These are phyloP conservation scores for Colletotrichum sp. DNA, from an alignment of 2,329 filamentous ascomycete genomes.

Conservation along the genomic window DNA sequence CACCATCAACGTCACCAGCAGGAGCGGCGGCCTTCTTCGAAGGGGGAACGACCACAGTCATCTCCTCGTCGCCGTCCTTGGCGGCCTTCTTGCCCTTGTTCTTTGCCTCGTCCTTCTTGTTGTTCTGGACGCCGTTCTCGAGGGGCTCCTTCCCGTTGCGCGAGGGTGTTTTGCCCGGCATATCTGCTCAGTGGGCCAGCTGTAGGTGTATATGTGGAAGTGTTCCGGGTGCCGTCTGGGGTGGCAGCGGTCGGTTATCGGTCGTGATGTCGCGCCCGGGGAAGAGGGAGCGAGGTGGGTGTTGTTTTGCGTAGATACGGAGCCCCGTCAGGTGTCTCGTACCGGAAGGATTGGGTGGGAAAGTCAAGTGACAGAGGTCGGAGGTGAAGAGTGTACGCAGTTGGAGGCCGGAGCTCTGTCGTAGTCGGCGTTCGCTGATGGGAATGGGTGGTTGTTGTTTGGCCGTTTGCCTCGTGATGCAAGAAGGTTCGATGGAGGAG, in stretches of 20 bases:
- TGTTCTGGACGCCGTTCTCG: constrained; percentile 70
- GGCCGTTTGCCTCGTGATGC: constrained; percentile 28
- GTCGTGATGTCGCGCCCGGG: neutral
- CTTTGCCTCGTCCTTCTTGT: constrained; percentile 75
- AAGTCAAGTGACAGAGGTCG: constrained; percentile 4
- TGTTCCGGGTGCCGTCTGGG: constrained; percentile 15
- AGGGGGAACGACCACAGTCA: constrained; percentile 81
- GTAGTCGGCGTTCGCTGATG: constrained; percentile 3
- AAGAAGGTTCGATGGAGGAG: constrained; percentile 31
- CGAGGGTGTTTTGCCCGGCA: constrained; percentile 78
- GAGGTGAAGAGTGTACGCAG: neutral
- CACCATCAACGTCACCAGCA: constrained; percentile 68
- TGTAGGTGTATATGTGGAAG: neutral
- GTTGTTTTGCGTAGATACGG: constrained; percentile 11
- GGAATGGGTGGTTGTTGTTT: constrained; percentile 7
- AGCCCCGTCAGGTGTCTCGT: neutral
- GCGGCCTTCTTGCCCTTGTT: constrained; percentile 66
- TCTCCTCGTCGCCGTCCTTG: constrained; percentile 77
- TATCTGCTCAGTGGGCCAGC: constrained; percentile 38
- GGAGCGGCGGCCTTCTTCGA: constrained; percentile 67
- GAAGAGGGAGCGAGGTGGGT: neutral
- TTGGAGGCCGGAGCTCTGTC: neutral
- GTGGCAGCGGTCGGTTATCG: constrained; percentile 10
- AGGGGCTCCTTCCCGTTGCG: constrained; percentile 73
- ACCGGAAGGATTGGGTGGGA: neutral